phyloP scores from a whole-genome alignment of 768 basidiomycete species.

The Mycena crocata region DNA sequence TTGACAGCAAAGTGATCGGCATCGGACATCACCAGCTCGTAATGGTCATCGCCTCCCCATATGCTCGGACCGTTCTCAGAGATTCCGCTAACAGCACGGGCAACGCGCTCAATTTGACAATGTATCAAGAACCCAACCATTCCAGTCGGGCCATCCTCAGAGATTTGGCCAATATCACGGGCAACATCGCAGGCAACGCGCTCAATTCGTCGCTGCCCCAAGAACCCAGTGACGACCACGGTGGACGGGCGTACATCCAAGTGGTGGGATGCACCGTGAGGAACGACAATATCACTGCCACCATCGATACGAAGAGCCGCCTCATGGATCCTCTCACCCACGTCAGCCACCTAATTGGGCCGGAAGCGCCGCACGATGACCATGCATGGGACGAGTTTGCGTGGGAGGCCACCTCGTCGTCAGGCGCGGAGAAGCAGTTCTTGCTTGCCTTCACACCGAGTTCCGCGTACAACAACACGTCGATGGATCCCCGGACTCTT shows the following conservation, averaged over 20 bases:
- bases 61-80: background rate
- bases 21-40: constrained; percentile 20
- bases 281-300: constrained; percentile 16
- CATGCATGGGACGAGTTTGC: constrained; percentile 22
- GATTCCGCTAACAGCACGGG: constrained; percentile 20
- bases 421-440: constrained; percentile 15
- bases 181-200: constrained; percentile 1
- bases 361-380: constrained; percentile 19
- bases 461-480: constrained; percentile 6
- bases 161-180: constrained; percentile 13
- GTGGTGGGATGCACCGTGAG: constrained; percentile 19
- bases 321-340: constrained; percentile 17
- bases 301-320: constrained; percentile 15
- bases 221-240: background rate
- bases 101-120: constrained; percentile 2
- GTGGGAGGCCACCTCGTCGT: background rate
- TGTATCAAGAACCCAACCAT: background rate
- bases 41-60: constrained; percentile 17
- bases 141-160: background rate
- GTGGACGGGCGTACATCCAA: constrained; percentile 13
- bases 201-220: constrained; percentile 7
- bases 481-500: background rate
- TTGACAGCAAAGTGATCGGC: background rate
- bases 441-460: constrained; percentile 22
- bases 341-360: background rate